A percentile compares a stretch with the other conserved stretches of the same genome.
Evolutionary conservation across 2,329 filamentous ascomycete species (phyloP).

Genomic region (Claviceps pazoutovae): DNA sequence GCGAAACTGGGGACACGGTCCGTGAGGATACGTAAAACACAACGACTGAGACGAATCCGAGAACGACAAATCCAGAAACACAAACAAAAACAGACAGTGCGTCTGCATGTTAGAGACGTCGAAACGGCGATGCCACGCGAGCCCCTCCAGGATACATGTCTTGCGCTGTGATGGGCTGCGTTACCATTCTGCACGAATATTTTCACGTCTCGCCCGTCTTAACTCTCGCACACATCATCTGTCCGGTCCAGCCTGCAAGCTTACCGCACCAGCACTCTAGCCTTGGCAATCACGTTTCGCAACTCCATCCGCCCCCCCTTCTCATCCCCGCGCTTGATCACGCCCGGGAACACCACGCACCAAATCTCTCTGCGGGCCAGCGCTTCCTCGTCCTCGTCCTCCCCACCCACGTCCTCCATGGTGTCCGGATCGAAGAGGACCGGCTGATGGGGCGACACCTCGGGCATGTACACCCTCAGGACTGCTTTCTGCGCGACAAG

Average conservation of each 20-base stretch:
- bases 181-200: too few species aligned
- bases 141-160: too few species aligned
- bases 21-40: too few species aligned
- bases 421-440: conserved; percentile 40
- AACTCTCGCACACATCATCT: too few species aligned
- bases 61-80: too few species aligned
- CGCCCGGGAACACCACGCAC: conserved; percentile 50
- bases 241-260: conserved; percentile 21
- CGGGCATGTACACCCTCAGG: conserved; percentile 42
- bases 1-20: too few species aligned
- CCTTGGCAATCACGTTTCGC: conserved; percentile 50
- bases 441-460: conserved; percentile 36
- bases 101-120: too few species aligned
- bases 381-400: conserved; percentile 46
- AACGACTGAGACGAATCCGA: too few species aligned
- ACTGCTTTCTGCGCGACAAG: conserved; percentile 45
- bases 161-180: too few species aligned
- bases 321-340: conserved; percentile 52
- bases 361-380: conserved; percentile 38
- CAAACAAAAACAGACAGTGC: too few species aligned
- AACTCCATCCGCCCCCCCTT: conserved; percentile 46
- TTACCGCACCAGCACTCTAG: conserved; percentile 44
- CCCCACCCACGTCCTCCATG: conserved; percentile 55
- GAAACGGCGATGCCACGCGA: too few species aligned
- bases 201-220: too few species aligned